phyloP scores from a whole-genome alignment of 176 grass and related monocot species.

The Avena eriantha region DNA sequence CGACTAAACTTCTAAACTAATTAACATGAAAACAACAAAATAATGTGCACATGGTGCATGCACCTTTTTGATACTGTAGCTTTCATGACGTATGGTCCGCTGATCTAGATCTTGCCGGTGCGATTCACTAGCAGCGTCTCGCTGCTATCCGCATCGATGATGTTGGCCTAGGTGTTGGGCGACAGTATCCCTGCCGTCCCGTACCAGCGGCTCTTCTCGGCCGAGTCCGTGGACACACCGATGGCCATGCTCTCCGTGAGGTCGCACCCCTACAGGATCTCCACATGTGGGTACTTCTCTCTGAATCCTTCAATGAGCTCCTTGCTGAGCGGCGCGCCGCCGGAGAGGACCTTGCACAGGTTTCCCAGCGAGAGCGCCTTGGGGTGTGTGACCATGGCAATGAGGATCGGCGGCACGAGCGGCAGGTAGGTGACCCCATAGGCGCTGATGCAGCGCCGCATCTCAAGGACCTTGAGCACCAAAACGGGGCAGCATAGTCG shows the following conservation, averaged over 20 bases:
- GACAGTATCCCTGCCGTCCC: constrained; percentile 88
- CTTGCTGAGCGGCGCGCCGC: constrained; percentile 76
- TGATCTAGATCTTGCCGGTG: constrained; percentile 89
- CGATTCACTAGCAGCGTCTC: constrained; percentile 63
- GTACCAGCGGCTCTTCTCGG: constrained; percentile 81
- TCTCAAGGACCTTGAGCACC: constrained; percentile 80
- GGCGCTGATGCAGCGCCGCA: constrained; percentile 69
- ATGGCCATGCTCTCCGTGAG: constrained; percentile 94
- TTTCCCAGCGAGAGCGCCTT: constrained; percentile 59
- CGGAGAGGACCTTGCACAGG: constrained; percentile 70
- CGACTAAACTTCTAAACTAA: background rate
- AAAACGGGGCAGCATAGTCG: constrained; percentile 81
- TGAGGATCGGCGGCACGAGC: constrained; percentile 87
- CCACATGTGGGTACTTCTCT: constrained; percentile 82
- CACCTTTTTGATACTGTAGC: constrained; percentile 35
- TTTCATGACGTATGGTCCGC: constrained; percentile 96
- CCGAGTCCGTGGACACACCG: constrained; percentile 85
- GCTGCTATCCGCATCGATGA: constrained; percentile 76
- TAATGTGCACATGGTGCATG: constrained; percentile 6
- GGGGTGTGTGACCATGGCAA: constrained; percentile 73
- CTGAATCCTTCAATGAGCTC: constrained; percentile 93
- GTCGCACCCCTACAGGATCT: constrained; percentile 89
- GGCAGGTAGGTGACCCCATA: constrained; percentile 87
- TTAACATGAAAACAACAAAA: background rate
- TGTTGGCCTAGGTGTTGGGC: constrained; percentile 82